Conservation (phyloP, 768 basidiomycete genomes). For the Lactarius hengduanensis region DNA sequence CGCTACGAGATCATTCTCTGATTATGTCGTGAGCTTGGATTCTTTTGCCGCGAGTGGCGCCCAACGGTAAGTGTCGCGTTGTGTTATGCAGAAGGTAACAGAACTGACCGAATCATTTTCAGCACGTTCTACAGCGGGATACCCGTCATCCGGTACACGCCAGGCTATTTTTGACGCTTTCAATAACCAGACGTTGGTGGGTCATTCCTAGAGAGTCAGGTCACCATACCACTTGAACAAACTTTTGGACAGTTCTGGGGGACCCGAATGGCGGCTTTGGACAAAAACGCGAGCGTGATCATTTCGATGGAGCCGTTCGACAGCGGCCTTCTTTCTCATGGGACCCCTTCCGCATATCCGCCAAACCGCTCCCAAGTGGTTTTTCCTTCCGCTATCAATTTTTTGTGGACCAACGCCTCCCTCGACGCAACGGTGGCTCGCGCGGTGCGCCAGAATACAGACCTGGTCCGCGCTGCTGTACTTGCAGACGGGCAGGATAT, state of each 20-base stretch:
- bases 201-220: neutral
- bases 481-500: slow-evolving; percentile 28
- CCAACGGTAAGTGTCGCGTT: neutral
- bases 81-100: neutral
- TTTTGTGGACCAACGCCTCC: slow-evolving; percentile 20
- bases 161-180: neutral
- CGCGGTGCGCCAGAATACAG: slow-evolving; percentile 35
- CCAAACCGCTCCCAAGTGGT: slow-evolving; percentile 15
- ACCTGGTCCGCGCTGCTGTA: slow-evolving; percentile 1
- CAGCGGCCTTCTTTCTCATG: slow-evolving; percentile 9
- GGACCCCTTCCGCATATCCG: slow-evolving; percentile 20
- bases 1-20: slow-evolving; percentile 1
- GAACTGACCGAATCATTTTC: neutral
- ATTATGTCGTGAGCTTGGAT: neutral
- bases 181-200: neutral
- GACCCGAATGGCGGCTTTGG: neutral
- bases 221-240: neutral
- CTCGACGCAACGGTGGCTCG: slow-evolving; percentile 44
- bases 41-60: neutral
- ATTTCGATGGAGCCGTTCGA: slow-evolving; percentile 7
- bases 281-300: neutral
- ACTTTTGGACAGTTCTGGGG: slow-evolving; percentile 15
- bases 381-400: neutral
- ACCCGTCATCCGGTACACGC: slow-evolving; percentile 1
- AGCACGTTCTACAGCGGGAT: neutral